These are phyloP conservation scores for Komagataella pseudopastoris DNA, from an alignment of 805 yeast genomes.

Conservation along the genomic window DNA sequence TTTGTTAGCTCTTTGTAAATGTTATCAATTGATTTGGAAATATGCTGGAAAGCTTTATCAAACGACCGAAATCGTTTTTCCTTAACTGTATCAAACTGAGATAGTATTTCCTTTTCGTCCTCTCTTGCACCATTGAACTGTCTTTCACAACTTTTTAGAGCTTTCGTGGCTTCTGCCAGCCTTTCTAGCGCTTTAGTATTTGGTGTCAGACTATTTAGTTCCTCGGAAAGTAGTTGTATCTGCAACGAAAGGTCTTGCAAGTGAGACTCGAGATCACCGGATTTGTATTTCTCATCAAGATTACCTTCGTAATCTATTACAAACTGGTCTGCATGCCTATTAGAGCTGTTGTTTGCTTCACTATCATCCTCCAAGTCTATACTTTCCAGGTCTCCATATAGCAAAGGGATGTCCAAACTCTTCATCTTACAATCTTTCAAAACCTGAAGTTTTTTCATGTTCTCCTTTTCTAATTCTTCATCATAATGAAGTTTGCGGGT, in stretches of 20 bases:
- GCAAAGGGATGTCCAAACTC: slow-evolving; percentile 48
- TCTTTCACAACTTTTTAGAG: slow-evolving; percentile 44
- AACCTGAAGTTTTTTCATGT: slow-evolving; percentile 41
- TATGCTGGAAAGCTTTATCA: slow-evolving; percentile 63
- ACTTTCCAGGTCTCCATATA: slow-evolving; percentile 43
- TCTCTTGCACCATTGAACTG: slow-evolving; percentile 53
- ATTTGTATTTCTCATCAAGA: slow-evolving; percentile 25
- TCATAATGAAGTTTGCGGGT: slow-evolving; percentile 8
- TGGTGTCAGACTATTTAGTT: slow-evolving; percentile 49
- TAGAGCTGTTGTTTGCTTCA: slow-evolving; percentile 18
- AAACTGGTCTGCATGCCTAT: slow-evolving; percentile 12
- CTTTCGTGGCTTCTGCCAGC: slow-evolving; percentile 50
- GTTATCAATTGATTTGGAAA: slow-evolving; percentile 55
- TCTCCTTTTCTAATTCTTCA: slow-evolving; percentile 39
- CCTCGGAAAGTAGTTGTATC: slow-evolving; percentile 19
- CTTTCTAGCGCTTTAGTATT: slow-evolving; percentile 72
- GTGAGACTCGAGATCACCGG: slow-evolving; percentile 18
- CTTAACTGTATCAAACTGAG: slow-evolving; percentile 46
- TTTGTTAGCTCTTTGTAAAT: slow-evolving; percentile 82
- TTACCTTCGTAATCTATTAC: slow-evolving; percentile 41
- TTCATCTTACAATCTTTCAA: slow-evolving; percentile 68
- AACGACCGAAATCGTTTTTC: slow-evolving; percentile 47
- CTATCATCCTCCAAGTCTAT: slow-evolving; percentile 45
- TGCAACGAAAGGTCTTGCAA: slow-evolving; percentile 22
- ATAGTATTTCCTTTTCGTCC: slow-evolving; percentile 38